phyloP scores from a whole-genome alignment of 768 basidiomycete species.

The Suillus discolor region DNA sequence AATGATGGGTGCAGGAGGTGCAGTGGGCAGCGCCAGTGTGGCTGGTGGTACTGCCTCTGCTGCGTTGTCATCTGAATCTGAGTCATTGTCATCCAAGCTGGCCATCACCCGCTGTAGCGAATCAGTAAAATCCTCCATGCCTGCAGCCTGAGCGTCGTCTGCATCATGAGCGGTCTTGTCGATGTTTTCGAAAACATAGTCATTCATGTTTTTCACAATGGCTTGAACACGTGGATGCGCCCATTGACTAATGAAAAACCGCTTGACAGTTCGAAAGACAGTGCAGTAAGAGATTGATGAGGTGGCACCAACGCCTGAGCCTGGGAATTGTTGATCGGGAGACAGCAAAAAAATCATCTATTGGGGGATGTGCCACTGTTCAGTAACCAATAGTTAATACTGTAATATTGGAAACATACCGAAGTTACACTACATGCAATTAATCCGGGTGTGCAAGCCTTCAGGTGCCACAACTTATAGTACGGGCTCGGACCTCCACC shows the following conservation, averaged over 20 bases:
- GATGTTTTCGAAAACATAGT: slow-evolving; percentile 5
- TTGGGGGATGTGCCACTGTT: neutral
- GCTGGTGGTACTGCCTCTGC: neutral
- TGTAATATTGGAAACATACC: neutral
- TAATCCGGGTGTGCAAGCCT: neutral
- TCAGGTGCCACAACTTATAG: neutral
- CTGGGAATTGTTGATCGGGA: slow-evolving; percentile 6
- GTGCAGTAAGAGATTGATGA: slow-evolving; percentile 3
- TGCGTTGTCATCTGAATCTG: neutral
- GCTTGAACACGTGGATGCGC: neutral
- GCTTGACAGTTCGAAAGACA: slow-evolving; percentile 1
- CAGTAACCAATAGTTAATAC: neutral
- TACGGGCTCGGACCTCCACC: neutral
- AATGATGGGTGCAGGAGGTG: neutral
- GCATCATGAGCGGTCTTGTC: neutral
- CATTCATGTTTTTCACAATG: slow-evolving; percentile 1
- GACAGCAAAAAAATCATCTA: slow-evolving; percentile 7
- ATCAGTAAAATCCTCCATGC: neutral
- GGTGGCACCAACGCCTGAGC: neutral
- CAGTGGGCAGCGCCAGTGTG: neutral
- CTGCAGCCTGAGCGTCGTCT: neutral
- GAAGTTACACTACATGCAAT: slow-evolving; percentile 5
- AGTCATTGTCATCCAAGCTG: neutral
- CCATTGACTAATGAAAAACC: neutral
- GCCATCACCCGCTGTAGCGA: neutral